Evolutionary conservation across 2,329 filamentous ascomycete species (phyloP).

Genomic region (Hysterium pulicare): DNA sequence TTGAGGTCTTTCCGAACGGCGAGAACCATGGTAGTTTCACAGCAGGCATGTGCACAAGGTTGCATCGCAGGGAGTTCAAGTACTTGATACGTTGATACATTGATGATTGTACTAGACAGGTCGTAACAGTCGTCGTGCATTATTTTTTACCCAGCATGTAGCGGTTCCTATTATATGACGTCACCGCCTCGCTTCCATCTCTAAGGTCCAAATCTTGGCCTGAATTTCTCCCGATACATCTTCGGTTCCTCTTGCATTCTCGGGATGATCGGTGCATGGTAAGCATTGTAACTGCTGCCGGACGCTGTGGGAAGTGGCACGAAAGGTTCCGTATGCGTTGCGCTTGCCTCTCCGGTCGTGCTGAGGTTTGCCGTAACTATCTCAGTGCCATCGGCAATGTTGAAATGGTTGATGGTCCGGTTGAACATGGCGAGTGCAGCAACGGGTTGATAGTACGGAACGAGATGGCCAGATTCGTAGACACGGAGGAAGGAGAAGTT

Average conservation of each 20-base stretch:
- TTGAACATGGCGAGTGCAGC: slow-evolving; percentile 37
- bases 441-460: slow-evolving; percentile 40
- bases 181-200: not conserved
- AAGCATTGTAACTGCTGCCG: too few relatives aligned
- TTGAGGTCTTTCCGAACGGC: too few relatives aligned
- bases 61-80: too few relatives aligned
- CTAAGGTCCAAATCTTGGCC: not conserved
- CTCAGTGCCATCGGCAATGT: slow-evolving; percentile 35
- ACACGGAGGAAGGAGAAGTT: slow-evolving; percentile 40
- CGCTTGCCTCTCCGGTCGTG: slow-evolving; percentile 30
- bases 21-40: too few relatives aligned
- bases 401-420: slow-evolving; percentile 33
- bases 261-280: not conserved
- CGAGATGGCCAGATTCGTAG: slow-evolving; percentile 41
- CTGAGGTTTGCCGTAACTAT: slow-evolving; percentile 32
- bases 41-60: too few relatives aligned
- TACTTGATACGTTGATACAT: too few relatives aligned
- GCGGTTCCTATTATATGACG: not conserved
- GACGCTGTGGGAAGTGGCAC: slow-evolving; percentile 27
- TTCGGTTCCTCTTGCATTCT: too few relatives aligned
- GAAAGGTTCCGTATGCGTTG: slow-evolving; percentile 40
- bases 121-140: too few relatives aligned
- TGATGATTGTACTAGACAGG: too few relatives aligned
- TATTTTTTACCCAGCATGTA: too few relatives aligned
- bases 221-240: not conserved